Evolutionary conservation across 2,329 filamentous ascomycete genomes (phyloP).

Genomic region (Diaporthe amygdali): DNA sequence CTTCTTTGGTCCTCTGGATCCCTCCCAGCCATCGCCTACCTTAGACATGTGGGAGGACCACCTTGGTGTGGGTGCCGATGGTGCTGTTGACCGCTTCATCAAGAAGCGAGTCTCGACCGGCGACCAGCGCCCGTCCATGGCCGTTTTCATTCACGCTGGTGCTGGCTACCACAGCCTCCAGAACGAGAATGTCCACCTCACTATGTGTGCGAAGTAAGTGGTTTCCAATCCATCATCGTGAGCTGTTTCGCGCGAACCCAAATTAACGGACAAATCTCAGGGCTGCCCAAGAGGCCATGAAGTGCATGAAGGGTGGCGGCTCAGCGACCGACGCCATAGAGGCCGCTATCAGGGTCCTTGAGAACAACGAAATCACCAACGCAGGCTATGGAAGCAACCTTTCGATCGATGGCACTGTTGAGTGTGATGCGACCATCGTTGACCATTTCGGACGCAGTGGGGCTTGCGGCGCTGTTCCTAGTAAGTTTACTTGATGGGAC

Average conservation of each 20-base stretch:
- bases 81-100: constrained; percentile 8
- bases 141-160: constrained; percentile 94
- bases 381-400: constrained; percentile 96
- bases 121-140: constrained; percentile 38
- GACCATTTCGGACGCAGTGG: constrained; percentile 91
- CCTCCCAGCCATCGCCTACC: not conserved
- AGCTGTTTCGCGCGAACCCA: not conserved
- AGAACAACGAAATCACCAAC: constrained; percentile 96
- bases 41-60: not conserved
- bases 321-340: constrained; percentile 89
- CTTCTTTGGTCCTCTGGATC: not conserved
- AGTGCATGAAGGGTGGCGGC: constrained; percentile 76
- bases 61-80: not conserved
- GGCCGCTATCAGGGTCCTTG: constrained; percentile 83
- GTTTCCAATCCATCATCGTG: not conserved
- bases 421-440: constrained; percentile 93
- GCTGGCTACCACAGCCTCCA: constrained; percentile 90
- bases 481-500: constrained; percentile 57
- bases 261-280: constrained; percentile 47
- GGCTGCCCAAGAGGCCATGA: constrained; percentile 85
- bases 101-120: not conserved
- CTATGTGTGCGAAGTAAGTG: constrained; percentile 86
- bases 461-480: constrained; percentile 87
- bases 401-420: constrained; percentile 86
- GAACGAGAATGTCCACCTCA: constrained; percentile 84